These are phyloP conservation scores for Emmonsia crescens DNA, from an alignment of 2,329 filamentous ascomycete genomes.

Conservation along the genomic window DNA sequence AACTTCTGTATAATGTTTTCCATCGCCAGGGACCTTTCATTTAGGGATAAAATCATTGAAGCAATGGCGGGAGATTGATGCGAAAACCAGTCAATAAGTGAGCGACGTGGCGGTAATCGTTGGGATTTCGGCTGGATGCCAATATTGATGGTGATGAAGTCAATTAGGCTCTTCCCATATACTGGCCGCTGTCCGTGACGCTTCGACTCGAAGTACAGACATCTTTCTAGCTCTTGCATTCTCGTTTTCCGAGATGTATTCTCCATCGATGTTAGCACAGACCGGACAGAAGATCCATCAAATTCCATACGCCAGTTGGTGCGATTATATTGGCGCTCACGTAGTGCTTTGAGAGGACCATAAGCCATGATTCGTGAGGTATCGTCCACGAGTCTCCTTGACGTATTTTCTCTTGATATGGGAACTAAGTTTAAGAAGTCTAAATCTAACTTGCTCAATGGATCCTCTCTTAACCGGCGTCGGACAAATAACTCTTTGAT, in stretches of 20 bases:
- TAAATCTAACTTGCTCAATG: slow-evolving; percentile 56
- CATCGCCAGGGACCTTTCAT: slow-evolving; percentile 60
- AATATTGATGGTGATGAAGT: slow-evolving; percentile 57
- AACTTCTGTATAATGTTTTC: slow-evolving; percentile 75
- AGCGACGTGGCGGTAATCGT: slow-evolving; percentile 49
- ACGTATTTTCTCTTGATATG: slow-evolving; percentile 56
- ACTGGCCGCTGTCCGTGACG: slow-evolving; percentile 70
- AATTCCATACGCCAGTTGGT: slow-evolving; percentile 47
- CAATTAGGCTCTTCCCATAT: slow-evolving; percentile 69
- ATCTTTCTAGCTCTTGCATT: slow-evolving; percentile 70
- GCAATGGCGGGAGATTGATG: slow-evolving; percentile 47
- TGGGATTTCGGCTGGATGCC: slow-evolving; percentile 49
- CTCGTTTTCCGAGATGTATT: slow-evolving; percentile 57
- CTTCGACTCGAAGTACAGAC: slow-evolving; percentile 68
- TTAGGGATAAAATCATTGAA: slow-evolving; percentile 60
- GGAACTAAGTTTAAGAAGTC: slow-evolving; percentile 72
- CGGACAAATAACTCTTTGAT: slow-evolving; percentile 61
- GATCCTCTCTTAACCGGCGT: slow-evolving; percentile 48
- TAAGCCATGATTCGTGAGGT: slow-evolving; percentile 60
- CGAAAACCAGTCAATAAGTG: slow-evolving; percentile 64
- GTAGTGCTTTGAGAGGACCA: slow-evolving; percentile 56
- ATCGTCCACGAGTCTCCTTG: slow-evolving; percentile 40
- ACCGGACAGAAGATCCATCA: slow-evolving; percentile 56
- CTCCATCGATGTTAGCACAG: slow-evolving; percentile 62
- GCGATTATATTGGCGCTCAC: slow-evolving; percentile 55